Conservation (phyloP, 2,329 filamentous ascomycete genomes). For the Microcyclospora tardicrescens region DNA sequence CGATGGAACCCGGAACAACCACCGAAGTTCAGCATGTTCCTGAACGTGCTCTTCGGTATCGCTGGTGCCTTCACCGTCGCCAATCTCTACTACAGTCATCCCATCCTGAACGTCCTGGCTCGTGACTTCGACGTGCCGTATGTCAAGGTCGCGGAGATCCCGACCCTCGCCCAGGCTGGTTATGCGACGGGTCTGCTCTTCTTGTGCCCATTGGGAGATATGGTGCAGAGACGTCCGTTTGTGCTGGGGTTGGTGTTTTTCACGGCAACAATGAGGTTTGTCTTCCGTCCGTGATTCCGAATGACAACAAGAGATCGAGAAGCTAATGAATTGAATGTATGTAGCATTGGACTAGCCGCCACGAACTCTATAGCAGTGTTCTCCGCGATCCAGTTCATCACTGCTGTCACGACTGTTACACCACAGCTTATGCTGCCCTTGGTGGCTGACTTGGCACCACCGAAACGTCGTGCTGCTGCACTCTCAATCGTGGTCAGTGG, state of each 20-base stretch:
- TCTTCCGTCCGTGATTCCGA: conserved; percentile 1
- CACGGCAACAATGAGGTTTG: conserved; percentile 54
- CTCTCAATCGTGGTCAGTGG: conserved; percentile 65
- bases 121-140: conserved; percentile 57
- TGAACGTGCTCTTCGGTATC: conserved; percentile 60
- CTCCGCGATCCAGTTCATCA: conserved; percentile 57
- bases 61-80: conserved; percentile 59
- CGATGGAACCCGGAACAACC: conserved; percentile 55
- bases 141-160: conserved; percentile 53
- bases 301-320: conserved; percentile 1
- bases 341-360: conserved; percentile 58
- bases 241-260: conserved; percentile 50
- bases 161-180: conserved; percentile 66
- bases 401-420: conserved; percentile 66
- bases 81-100: conserved; percentile 71
- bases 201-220: conserved; percentile 62
- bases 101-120: conserved; percentile 64
- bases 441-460: conserved; percentile 64
- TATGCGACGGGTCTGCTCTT: conserved; percentile 64
- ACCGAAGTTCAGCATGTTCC: conserved; percentile 51
- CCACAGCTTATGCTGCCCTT: conserved; percentile 64
- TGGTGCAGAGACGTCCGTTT: conserved; percentile 53
- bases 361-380: conserved; percentile 54
- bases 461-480: conserved; percentile 52
- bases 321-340: conserved; percentile 10